Evolutionary conservation across 805 yeast genomes (phyloP).

Genomic region (Candida sonorensis): DNA sequence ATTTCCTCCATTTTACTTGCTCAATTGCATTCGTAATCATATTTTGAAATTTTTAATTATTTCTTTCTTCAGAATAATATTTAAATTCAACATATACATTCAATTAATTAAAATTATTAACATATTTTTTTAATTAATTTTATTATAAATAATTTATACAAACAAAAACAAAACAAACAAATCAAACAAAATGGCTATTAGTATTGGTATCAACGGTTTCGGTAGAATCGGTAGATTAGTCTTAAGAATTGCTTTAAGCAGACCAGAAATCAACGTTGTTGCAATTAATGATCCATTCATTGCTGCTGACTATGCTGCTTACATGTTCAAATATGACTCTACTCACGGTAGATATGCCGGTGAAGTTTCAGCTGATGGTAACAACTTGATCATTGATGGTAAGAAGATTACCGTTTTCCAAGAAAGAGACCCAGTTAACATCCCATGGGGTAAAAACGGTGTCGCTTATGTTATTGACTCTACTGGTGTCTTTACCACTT

Average conservation of each 20-base stretch:
- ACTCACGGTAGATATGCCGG: constrained; percentile 86
- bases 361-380: constrained; percentile 53
- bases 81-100: not conserved
- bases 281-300: constrained; percentile 93
- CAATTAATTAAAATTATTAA: too few species aligned
- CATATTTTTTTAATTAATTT: too few species aligned
- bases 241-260: constrained; percentile 69
- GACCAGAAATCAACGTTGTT: constrained; percentile 73
- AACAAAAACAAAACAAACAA: not conserved
- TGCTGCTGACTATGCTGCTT: constrained; percentile 84
- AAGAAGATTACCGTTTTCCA: constrained; percentile 59
- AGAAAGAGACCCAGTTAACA: constrained; percentile 78
- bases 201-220: constrained; percentile 90
- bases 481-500: constrained; percentile 87
- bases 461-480: constrained; percentile 88
- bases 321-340: constrained; percentile 93
- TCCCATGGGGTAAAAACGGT: constrained; percentile 82
- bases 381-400: constrained; percentile 62
- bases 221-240: constrained; percentile 92
- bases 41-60: too few species aligned
- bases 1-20: too few species aligned
- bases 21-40: too few species aligned
- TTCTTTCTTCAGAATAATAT: constrained; percentile 1
- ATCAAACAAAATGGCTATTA: constrained; percentile 43
- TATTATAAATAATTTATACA: too few species aligned